Evolutionary conservation across 1,284 basidiomycete genomes (phyloP).

Genomic region (Inonotus hispidus): DNA sequence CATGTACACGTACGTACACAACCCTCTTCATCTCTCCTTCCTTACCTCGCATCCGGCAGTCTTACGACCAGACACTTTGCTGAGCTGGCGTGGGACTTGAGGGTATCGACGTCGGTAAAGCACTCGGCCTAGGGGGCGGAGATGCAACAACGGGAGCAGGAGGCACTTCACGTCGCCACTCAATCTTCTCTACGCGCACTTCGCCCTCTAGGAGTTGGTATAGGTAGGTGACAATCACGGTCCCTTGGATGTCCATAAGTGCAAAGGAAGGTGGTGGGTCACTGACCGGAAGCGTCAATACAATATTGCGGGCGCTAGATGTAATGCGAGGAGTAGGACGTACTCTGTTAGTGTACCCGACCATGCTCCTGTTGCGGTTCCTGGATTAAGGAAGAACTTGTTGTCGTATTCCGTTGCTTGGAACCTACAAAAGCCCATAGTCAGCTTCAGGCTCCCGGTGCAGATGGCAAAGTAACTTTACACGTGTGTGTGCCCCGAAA

Average conservation of each 20-base stretch:
- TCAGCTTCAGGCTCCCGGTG: no score
- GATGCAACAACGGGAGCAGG: conserved; percentile 24
- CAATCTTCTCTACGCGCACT: conserved; percentile 83
- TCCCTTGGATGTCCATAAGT: conserved; percentile 91
- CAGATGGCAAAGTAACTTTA: conserved; percentile 27
- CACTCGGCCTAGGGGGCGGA: background rate
- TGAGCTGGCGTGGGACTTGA: background rate
- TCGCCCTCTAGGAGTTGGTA: conserved; percentile 93
- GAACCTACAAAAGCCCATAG: conserved; percentile 2
- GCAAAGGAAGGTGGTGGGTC: conserved; percentile 82
- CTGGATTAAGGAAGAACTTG: conserved; percentile 29
- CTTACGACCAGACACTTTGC: conserved; percentile 4
- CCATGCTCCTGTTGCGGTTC: conserved; percentile 95
- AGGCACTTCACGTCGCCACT: conserved; percentile 68
- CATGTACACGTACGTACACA: background rate
- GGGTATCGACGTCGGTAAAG: conserved; percentile 1
- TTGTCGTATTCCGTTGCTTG: conserved; percentile 14
- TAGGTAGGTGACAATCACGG: conserved; percentile 92
- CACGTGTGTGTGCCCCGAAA: conserved; percentile 94
- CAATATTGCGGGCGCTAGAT: background rate
- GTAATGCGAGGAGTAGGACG: conserved; percentile 18
- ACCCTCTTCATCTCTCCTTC: background rate
- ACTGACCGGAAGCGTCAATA: conserved; percentile 28
- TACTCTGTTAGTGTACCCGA: conserved; percentile 69
- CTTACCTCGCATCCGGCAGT: background rate